These are phyloP conservation scores for Neurospora sp. DNA, from an alignment of 495 filamentous ascomycete genomes.

Conservation along the genomic window DNA sequence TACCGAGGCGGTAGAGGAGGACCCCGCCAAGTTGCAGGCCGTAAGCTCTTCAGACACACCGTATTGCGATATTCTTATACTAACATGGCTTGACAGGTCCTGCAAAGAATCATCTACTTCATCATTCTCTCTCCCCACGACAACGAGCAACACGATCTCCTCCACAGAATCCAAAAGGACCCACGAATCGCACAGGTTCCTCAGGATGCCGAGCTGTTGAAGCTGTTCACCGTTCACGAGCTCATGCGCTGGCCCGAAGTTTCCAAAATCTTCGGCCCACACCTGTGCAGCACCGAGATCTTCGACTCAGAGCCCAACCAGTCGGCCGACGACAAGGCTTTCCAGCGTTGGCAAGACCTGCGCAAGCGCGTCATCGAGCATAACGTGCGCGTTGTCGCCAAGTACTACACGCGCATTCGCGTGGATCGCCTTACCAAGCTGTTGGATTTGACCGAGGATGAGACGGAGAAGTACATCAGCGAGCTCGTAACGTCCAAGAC, in stretches of 20 bases:
- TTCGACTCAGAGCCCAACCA: constrained; percentile 58
- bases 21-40: constrained; percentile 70
- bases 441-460: constrained; percentile 82
- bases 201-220: constrained; percentile 68
- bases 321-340: constrained; percentile 61
- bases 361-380: constrained; percentile 98
- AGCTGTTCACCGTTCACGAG: constrained; percentile 90
- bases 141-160: constrained; percentile 95
- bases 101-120: constrained; percentile 94
- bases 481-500: constrained; percentile 94
- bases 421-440: constrained; percentile 82
- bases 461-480: constrained; percentile 96
- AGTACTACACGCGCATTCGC: constrained; percentile 96
- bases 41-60: constrained; percentile 38
- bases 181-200: constrained; percentile 57
- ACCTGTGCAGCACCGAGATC: constrained; percentile 84
- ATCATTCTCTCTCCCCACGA: constrained; percentile 93
- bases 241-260: constrained; percentile 98
- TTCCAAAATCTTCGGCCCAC: constrained; percentile 71
- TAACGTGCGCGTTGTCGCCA: constrained; percentile 93
- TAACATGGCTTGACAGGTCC: constrained; percentile 45
- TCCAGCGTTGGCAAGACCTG: constrained; percentile 81
- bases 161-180: constrained; percentile 80
- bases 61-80: background rate
- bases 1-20: constrained; percentile 86